A percentile compares a stretch with the other conserved stretches of the same genome.
Evolutionary conservation across 306 rosid species (phyloP).

Genomic region (Medicago ruthenica): DNA sequence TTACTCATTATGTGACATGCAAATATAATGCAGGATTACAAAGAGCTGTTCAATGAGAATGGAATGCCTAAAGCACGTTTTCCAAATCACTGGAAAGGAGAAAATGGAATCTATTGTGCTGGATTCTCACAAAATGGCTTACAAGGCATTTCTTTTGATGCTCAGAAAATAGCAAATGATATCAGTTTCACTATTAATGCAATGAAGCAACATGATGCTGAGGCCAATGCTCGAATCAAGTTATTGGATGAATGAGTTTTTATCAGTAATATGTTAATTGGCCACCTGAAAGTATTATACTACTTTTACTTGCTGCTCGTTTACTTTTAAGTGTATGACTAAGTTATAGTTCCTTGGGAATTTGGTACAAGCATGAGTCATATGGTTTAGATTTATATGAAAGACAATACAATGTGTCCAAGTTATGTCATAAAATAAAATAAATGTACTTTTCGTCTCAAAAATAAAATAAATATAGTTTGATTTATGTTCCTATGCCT

Average conservation of each 20-base stretch:
- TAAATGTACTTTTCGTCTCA: too few species aligned
- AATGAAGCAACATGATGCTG: background rate
- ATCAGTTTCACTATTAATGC: conserved; percentile 12
- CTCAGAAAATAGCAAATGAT: conserved; percentile 50
- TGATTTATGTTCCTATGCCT: too few species aligned
- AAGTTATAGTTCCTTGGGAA: background rate
- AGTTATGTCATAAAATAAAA: too few species aligned
- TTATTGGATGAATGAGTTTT: conserved; percentile 4
- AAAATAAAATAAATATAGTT: background rate
- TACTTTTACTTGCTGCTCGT: conserved; percentile 60
- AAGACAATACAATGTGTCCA: background rate
- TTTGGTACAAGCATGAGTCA: background rate
- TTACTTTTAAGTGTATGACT: conserved; percentile 12
- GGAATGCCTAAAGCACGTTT: conserved; percentile 63
- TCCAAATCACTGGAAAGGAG: conserved; percentile 70
- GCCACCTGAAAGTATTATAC: background rate
- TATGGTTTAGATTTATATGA: background rate
- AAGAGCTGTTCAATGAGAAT: conserved; percentile 51
- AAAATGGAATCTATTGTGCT: conserved; percentile 53
- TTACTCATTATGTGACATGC: background rate
- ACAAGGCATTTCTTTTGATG: conserved; percentile 59
- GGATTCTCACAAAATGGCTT: conserved; percentile 64
- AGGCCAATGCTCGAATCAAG: background rate
- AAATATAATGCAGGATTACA: conserved; percentile 51
- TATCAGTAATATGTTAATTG: background rate